These are phyloP conservation scores for Fusarium hostae DNA, from an alignment of 2,329 filamentous ascomycete species.

Conservation along the genomic window DNA sequence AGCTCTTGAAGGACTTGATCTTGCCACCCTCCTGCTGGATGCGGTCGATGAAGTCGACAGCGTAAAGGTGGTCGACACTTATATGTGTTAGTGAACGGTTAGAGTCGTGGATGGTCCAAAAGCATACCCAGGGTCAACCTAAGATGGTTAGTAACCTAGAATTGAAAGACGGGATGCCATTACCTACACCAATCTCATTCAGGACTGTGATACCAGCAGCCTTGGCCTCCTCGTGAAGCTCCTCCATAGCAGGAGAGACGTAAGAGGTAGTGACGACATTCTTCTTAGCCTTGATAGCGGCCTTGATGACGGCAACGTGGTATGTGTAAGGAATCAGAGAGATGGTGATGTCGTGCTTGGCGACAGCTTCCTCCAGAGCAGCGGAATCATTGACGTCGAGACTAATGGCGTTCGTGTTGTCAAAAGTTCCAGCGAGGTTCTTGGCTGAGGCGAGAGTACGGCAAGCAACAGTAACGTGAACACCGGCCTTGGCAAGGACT, in stretches of 20 bases:
- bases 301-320: slow-evolving; percentile 91
- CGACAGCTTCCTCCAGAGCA: slow-evolving; percentile 83
- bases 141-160: not conserved
- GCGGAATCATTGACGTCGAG: slow-evolving; percentile 83
- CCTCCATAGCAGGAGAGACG: slow-evolving; percentile 90
- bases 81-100: not conserved
- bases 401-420: slow-evolving; percentile 79
- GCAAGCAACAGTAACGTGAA: slow-evolving; percentile 79
- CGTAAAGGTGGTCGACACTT: slow-evolving; percentile 64
- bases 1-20: slow-evolving; percentile 82
- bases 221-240: slow-evolving; percentile 84
- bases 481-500: slow-evolving; percentile 68
- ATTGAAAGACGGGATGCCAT: not conserved
- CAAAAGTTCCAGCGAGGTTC: slow-evolving; percentile 77
- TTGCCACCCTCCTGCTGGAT: slow-evolving; percentile 91
- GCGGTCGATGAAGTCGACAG: slow-evolving; percentile 86
- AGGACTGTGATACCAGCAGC: slow-evolving; percentile 95
- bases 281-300: slow-evolving; percentile 92
- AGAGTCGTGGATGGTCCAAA: not conserved
- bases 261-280: slow-evolving; percentile 96
- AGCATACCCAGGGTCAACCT: slow-evolving; percentile 41
- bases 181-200: slow-evolving; percentile 87
- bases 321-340: slow-evolving; percentile 91
- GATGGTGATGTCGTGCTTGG: slow-evolving; percentile 82
- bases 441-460: slow-evolving; percentile 81